Percentiles rank a stretch among this genome's conserved stretches.
These are phyloP conservation scores for Tritrichomonas musculus DNA, from an alignment of 208 protist species.

Conservation along the genomic window DNA sequence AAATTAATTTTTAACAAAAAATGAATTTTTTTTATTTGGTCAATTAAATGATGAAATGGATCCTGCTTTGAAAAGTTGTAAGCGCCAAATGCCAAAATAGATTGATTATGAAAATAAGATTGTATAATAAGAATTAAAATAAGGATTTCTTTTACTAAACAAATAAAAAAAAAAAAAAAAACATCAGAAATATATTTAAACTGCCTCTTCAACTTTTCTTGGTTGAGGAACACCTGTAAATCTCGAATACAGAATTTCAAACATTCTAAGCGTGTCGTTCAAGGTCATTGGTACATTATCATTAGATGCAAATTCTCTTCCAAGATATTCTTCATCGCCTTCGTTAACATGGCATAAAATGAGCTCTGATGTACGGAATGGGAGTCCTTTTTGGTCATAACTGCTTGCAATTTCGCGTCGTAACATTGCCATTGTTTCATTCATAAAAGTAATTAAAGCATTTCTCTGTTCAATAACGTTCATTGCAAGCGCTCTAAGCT, in stretches of 20 bases:
- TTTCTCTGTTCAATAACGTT: slow-evolving; percentile 26
- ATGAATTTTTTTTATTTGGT: too few species aligned
- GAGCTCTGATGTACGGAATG: background rate
- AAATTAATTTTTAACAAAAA: too few species aligned
- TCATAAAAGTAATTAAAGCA: slow-evolving; percentile 12
- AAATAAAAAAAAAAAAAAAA: too few species aligned
- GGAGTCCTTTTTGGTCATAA: background rate
- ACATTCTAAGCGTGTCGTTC: background rate
- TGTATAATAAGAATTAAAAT: too few species aligned
- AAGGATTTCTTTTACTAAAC: too few species aligned
- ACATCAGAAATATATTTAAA: too few species aligned
- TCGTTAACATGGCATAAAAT: background rate
- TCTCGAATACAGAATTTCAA: slow-evolving; percentile 27
- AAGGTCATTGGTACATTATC: background rate
- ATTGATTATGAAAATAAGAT: too few species aligned
- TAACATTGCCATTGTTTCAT: background rate
- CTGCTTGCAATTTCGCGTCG: background rate
- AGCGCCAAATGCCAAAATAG: too few species aligned
- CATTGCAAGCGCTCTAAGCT: background rate
- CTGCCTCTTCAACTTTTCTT: background rate
- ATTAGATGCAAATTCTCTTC: background rate
- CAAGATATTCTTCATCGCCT: background rate
- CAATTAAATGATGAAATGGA: too few species aligned
- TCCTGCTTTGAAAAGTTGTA: too few species aligned
- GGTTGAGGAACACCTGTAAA: background rate